Evolutionary conservation across 352 stramenopile genomes (phyloP).

Genomic region (Phytophthora crassamura): DNA sequence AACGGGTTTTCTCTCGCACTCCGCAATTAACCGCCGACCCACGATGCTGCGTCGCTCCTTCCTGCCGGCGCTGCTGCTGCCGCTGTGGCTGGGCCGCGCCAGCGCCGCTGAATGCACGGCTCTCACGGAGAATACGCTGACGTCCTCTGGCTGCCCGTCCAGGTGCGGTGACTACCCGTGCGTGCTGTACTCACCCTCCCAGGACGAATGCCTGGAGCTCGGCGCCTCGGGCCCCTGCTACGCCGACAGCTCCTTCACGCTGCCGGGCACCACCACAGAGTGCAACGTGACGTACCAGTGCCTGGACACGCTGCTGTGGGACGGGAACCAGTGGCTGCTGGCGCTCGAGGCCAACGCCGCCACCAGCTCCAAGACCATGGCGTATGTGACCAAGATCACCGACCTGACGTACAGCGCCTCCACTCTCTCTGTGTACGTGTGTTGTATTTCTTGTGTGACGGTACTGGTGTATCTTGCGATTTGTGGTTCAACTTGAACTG

Average conservation of each 20-base stretch:
- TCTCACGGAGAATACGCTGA: conserved; percentile 59
- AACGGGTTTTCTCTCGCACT: conserved; percentile 8
- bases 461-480: not conserved
- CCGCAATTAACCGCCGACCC: not conserved
- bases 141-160: conserved; percentile 50
- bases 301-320: conserved; percentile 49
- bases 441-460: conserved; percentile 6
- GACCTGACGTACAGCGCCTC: conserved; percentile 41
- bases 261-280: conserved; percentile 22
- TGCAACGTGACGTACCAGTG: conserved; percentile 73
- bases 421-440: conserved; percentile 52
- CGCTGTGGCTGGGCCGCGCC: conserved; percentile 2
- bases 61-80: conserved; percentile 19
- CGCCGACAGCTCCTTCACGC: conserved; percentile 33
- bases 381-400: conserved; percentile 56
- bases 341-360: conserved; percentile 33
- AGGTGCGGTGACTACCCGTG: conserved; percentile 43
- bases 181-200: conserved; percentile 59
- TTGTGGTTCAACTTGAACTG: conserved; percentile 12
- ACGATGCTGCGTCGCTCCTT: conserved; percentile 15
- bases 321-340: conserved; percentile 48
- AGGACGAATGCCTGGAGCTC: conserved; percentile 38
- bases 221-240: conserved; percentile 46
- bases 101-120: conserved; percentile 43
- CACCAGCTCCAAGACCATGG: conserved; percentile 42